A percentile compares a stretch with the other conserved stretches of the same genome.
These are phyloP conservation scores for Nothophytophthora sp. DNA, from an alignment of 352 stramenopile genomes.

Conservation along the genomic window DNA sequence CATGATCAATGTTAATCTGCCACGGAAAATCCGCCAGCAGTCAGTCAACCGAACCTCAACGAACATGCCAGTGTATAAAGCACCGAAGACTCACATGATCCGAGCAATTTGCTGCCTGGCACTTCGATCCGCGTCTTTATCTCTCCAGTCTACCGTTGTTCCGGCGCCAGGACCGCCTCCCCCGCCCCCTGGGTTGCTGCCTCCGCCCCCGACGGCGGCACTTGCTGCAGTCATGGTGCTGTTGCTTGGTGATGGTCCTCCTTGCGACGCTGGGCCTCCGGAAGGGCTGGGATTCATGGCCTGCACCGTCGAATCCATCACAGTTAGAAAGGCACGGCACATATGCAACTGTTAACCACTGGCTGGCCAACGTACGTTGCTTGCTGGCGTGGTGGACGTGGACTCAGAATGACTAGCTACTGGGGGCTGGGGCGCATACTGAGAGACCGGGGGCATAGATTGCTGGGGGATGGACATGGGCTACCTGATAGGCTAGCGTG, in stretches of 20 bases:
- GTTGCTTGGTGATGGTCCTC: conserved; percentile 15
- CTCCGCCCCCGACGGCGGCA: not conserved
- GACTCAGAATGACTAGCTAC: conserved; percentile 39
- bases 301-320: conserved; percentile 12
- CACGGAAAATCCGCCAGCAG: conserved; percentile 8
- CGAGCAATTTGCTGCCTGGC: conserved; percentile 85
- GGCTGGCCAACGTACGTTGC: conserved; percentile 36
- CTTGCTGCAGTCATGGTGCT: conserved; percentile 20
- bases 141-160: conserved; percentile 71
- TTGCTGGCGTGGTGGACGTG: conserved; percentile 23
- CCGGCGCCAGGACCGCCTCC: conserved; percentile 9
- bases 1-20: conserved; percentile 88
- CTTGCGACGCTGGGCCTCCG: conserved; percentile 13
- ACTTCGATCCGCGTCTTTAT: conserved; percentile 82
- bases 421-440: conserved; percentile 61
- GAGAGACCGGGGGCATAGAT: conserved; percentile 72
- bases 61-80: not conserved
- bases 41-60: conserved; percentile 14
- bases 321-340: conserved; percentile 5
- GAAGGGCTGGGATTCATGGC: conserved; percentile 27
- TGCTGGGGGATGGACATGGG: conserved; percentile 67
- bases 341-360: too few species aligned
- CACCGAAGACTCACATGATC: conserved; percentile 73
- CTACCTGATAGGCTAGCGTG: conserved; percentile 15
- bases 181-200: not conserved